These are phyloP conservation scores for Urtica urens DNA, from an alignment of 306 rosid species.

Conservation along the genomic window DNA sequence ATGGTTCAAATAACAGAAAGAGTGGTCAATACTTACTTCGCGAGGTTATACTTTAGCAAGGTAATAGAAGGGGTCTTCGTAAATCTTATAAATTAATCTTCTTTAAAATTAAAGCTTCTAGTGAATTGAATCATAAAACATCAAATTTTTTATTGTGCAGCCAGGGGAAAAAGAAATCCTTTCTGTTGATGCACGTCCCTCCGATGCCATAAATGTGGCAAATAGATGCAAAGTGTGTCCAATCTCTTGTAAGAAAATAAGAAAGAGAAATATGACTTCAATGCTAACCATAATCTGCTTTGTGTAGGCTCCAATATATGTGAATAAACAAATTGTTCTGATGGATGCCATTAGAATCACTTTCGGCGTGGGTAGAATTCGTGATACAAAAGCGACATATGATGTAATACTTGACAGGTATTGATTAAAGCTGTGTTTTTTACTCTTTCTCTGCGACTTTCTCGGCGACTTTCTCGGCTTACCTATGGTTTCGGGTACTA, in stretches of 20 bases:
- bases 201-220: slow-evolving; percentile 92
- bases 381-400: slow-evolving; percentile 37
- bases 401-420: slow-evolving; percentile 95
- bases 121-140: neutral
- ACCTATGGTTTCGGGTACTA: slow-evolving; percentile 8
- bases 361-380: slow-evolving; percentile 65
- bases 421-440: slow-evolving; percentile 12
- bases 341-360: slow-evolving; percentile 68
- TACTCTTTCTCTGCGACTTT: no score
- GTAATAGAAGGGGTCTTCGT: slow-evolving; percentile 27
- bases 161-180: slow-evolving; percentile 54
- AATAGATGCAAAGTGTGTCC: slow-evolving; percentile 61
- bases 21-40: slow-evolving; percentile 72
- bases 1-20: slow-evolving; percentile 82
- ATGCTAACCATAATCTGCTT: slow-evolving; percentile 2
- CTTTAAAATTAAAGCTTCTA: slow-evolving; percentile 2
- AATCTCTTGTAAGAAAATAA: no score
- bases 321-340: slow-evolving; percentile 67
- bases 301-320: slow-evolving; percentile 91
- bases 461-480: neutral
- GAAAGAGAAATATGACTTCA: slow-evolving; percentile 2
- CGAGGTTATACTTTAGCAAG: slow-evolving; percentile 74
- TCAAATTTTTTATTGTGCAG: slow-evolving; percentile 42
- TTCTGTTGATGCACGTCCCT: slow-evolving; percentile 86
- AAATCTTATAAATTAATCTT: slow-evolving; percentile 3